These are phyloP conservation scores for Boletus rufocinnamomeus DNA, from an alignment of 768 basidiomycete species.

Conservation along the genomic window DNA sequence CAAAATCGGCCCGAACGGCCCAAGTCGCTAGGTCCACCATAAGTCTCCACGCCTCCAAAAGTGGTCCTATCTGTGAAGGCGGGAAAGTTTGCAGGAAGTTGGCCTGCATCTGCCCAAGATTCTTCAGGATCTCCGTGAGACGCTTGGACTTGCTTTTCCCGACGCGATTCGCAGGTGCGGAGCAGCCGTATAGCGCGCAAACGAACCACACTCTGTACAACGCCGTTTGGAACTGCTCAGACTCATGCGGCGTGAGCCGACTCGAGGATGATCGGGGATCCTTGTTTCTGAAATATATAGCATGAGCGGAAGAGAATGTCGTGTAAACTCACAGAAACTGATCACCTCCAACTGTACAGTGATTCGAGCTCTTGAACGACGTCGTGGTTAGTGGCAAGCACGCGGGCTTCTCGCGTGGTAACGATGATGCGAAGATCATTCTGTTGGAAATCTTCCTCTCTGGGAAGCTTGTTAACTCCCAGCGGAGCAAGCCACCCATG, in stretches of 20 bases:
- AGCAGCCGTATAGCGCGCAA: constrained; percentile 16
- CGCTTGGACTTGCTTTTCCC: constrained; percentile 14
- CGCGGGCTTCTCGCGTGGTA: constrained; percentile 15
- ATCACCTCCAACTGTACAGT: constrained; percentile 27
- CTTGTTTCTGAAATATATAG: constrained; percentile 34
- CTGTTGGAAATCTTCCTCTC: constrained; percentile 11
- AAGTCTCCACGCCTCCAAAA: constrained; percentile 14
- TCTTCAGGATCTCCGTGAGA: constrained; percentile 1
- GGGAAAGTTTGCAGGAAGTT: constrained; percentile 13
- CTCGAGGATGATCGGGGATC: constrained; percentile 36
- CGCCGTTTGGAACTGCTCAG: constrained; percentile 32
- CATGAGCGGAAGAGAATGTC: constrained; percentile 3
- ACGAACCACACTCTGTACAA: constrained; percentile 33
- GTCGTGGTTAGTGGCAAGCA: constrained; percentile 21
- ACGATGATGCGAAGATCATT: not conserved
- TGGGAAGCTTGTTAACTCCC: constrained; percentile 11
- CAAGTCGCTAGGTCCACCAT: constrained; percentile 14
- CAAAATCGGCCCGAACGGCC: constrained; percentile 9
- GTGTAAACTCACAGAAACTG: not conserved
- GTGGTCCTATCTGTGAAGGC: not conserved
- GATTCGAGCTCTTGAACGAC: constrained; percentile 18
- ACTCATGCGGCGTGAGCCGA: constrained; percentile 34
- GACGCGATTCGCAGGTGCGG: constrained; percentile 12
- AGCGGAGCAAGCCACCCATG: constrained; percentile 19
- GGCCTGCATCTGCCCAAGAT: constrained; percentile 3